Percentiles rank a stretch among this genome's conserved stretches.
Evolutionary conservation across 2,329 filamentous ascomycete species (phyloP).

Genomic region (Fusarium sublunatum): DNA sequence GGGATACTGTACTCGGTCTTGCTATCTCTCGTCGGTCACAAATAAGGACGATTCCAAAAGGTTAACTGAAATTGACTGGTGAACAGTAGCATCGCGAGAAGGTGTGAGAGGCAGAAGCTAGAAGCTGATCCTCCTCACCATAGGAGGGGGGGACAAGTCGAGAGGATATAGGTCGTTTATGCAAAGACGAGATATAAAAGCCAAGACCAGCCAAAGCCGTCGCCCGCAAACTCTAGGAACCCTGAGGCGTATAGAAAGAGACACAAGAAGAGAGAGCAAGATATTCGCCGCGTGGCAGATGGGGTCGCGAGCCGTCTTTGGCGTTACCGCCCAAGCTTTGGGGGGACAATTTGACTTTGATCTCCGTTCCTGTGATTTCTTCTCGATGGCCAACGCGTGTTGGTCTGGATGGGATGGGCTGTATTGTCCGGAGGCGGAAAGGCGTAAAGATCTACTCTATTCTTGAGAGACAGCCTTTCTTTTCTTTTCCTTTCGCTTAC

Average conservation of each 20-base stretch:
- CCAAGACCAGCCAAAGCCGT: conserved; percentile 15
- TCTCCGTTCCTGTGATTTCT: conserved; percentile 42
- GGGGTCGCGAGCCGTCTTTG: background rate
- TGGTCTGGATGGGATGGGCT: background rate
- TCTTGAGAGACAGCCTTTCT: conserved; percentile 3
- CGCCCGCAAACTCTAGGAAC: conserved; percentile 8
- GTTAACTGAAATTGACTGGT: conserved; percentile 11
- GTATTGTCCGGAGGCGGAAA: conserved; percentile 33
- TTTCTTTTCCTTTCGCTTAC: no score
- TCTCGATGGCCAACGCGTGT: background rate
- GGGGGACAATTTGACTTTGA: conserved; percentile 39
- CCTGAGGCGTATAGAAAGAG: background rate
- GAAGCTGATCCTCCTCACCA: conserved; percentile 3
- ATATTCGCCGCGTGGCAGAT: conserved; percentile 10
- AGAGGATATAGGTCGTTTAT: conserved; percentile 23
- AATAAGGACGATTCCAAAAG: conserved; percentile 6
- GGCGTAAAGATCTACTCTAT: conserved; percentile 11
- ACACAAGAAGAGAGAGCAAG: background rate
- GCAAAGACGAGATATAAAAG: background rate
- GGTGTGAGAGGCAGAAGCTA: background rate
- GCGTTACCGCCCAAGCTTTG: conserved; percentile 1
- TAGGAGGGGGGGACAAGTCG: conserved; percentile 15
- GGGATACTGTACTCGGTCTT: no score
- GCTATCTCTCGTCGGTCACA: conserved; percentile 9
- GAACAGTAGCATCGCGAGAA: conserved; percentile 22